These are phyloP conservation scores for Osmanthus fragrans DNA, from an alignment of 257 asterid species.

Conservation along the genomic window DNA sequence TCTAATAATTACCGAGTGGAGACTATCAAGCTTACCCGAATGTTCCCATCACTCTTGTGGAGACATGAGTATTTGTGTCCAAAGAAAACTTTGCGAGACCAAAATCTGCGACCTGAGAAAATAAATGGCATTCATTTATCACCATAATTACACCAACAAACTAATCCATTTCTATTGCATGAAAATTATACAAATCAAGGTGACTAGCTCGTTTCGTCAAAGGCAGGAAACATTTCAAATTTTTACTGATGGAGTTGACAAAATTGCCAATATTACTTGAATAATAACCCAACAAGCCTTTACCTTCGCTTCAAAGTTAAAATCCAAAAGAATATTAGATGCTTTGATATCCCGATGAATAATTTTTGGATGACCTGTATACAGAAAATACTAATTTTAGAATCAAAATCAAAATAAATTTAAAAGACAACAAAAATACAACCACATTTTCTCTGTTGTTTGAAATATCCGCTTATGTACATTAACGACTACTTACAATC, in stretches of 20 bases:
- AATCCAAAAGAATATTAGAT: constrained; percentile 82
- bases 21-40: constrained; percentile 56
- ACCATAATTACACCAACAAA: neutral
- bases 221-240: constrained; percentile 1
- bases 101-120: constrained; percentile 91
- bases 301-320: constrained; percentile 87
- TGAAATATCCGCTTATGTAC: neutral
- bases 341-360: constrained; percentile 94
- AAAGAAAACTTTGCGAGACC: constrained; percentile 84
- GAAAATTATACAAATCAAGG: neutral
- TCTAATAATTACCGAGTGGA: neutral
- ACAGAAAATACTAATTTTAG: constrained; percentile 9
- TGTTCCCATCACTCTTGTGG: constrained; percentile 96
- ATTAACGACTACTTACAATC: constrained; percentile 45
- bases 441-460: neutral
- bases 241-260: too few species aligned
- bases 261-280: too few species aligned
- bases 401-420: neutral
- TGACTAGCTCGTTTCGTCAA: neutral
- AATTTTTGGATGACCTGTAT: constrained; percentile 86
- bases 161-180: constrained; percentile 12
- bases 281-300: constrained; percentile 1
- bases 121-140: constrained; percentile 19
- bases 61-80: constrained; percentile 78
- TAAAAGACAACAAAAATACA: neutral